Evolutionary conservation across 2,329 filamentous ascomycete genomes (phyloP), one percentile per base, ranked within the genome.

Genomic region (Sporothrix luriei): DNA sequence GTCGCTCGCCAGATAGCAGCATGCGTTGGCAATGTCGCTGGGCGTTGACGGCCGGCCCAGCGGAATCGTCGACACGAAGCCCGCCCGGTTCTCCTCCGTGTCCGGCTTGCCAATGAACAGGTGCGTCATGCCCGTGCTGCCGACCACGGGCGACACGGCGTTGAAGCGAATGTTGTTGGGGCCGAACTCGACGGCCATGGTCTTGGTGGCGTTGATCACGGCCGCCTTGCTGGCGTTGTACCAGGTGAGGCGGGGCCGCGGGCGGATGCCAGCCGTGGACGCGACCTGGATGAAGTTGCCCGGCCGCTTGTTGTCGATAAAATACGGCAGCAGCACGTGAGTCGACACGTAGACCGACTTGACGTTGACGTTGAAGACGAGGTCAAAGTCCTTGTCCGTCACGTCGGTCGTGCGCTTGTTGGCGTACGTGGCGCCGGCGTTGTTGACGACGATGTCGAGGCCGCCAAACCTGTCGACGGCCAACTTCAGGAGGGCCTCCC

Each of bases 141-240:
- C 88, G 0, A 92, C 82, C 0, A 92, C 84, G 0, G 90, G 90
- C 61, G 88, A 91, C 16, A 93, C 87, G 1, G 86, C 84, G 72
- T 92, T 92, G 75, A 93, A 89, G 0, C 90, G 85, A 73, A 94
- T 91, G 73, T 91, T 84, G 68, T 91, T 85, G 0, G 87, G 84
- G 0, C 88, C 91, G 74, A 90, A 93, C 77, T 93, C 91, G 1
- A 90, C 88, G 0, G 90, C 91, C 73, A 94, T 78, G 1, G 78
- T 76, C 77, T 85, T 85, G 0, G 82, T 83, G 51, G 86, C 87
- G 64, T 85, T 90, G 73, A 84, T 84, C 13, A 90, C 85, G 0
- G 89, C 89, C 0, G 85, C 88, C 76, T 91, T 91, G 55, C 84
- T 87, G 0, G 88, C 87, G 75, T 90, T 91, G 75, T 91, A 91